Conservation (phyloP, 345 rosid species). For the Aurinia saxatilis region DNA sequence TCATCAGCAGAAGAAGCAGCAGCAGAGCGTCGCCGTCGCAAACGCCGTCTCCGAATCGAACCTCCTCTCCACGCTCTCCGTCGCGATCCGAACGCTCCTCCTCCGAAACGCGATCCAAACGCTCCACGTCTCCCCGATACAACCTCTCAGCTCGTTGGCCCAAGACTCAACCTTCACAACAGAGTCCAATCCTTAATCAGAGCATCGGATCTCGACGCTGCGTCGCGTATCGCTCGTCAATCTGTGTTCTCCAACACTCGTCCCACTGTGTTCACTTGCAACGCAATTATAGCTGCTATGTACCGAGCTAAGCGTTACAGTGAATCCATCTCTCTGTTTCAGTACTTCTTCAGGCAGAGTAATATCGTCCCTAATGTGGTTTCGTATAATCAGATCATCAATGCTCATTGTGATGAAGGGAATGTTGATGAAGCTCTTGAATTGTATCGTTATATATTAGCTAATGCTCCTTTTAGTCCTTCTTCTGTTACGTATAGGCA, state of each 20-base stretch:
- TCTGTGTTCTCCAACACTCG: slow-evolving; percentile 61
- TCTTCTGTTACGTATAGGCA: slow-evolving; percentile 84
- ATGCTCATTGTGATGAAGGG: slow-evolving; percentile 80
- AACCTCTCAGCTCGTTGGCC: slow-evolving; percentile 75
- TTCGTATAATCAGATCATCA: slow-evolving; percentile 85
- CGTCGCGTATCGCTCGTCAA: slow-evolving; percentile 73
- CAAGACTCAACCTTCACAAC: slow-evolving; percentile 84
- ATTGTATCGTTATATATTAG: slow-evolving; percentile 59
- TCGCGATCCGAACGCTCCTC: slow-evolving; percentile 39
- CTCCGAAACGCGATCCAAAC: slow-evolving; percentile 75
- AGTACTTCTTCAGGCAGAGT: slow-evolving; percentile 71
- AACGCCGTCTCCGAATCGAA: slow-evolving; percentile 83
- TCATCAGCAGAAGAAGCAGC: slow-evolving; percentile 96
- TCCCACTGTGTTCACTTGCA: slow-evolving; percentile 97
- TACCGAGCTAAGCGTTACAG: slow-evolving; percentile 70
- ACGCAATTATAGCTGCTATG: slow-evolving; percentile 93
- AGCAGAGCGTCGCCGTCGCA: slow-evolving; percentile 85
- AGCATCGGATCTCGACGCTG: slow-evolving; percentile 87
- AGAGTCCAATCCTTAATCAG: slow-evolving; percentile 93
- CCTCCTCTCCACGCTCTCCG: slow-evolving; percentile 93
- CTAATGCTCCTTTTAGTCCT: slow-evolving; percentile 72
- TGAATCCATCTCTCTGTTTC: slow-evolving; percentile 74
- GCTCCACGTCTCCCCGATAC: slow-evolving; percentile 92
- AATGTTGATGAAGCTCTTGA: slow-evolving; percentile 64
- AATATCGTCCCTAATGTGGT: slow-evolving; percentile 86